phyloP scores from a whole-genome alignment of 1,284 basidiomycete genomes.

The Meira miltonrushii region DNA sequence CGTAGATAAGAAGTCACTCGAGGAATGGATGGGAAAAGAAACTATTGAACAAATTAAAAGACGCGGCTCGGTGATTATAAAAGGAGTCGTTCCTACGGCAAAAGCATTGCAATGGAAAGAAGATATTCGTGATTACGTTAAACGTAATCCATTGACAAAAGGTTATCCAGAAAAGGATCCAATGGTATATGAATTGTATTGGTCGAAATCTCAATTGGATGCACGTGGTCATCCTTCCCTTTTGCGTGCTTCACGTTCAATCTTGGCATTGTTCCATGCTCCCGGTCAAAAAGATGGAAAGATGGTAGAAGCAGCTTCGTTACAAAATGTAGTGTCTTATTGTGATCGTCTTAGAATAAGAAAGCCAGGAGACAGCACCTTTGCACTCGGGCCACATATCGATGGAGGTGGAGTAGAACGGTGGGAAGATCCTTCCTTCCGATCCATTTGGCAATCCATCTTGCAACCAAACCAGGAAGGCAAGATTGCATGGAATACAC shows the following conservation, averaged over 20 bases:
- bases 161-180: conserved; percentile 37
- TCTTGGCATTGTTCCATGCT: conserved; percentile 33
- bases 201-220: conserved; percentile 26
- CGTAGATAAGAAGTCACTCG: conserved; percentile 3
- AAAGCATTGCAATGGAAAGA: conserved; percentile 29
- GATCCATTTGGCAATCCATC: conserved; percentile 61
- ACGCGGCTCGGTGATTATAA: conserved; percentile 29
- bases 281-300: conserved; percentile 12
- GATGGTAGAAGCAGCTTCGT: conserved; percentile 56
- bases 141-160: conserved; percentile 24
- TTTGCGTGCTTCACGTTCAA: conserved; percentile 19
- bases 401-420: conserved; percentile 71
- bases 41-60: conserved; percentile 25
- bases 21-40: conserved; percentile 21
- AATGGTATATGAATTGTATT: conserved; percentile 42
- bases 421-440: conserved; percentile 68
- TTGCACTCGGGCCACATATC: conserved; percentile 69
- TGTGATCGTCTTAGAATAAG: conserved; percentile 71
- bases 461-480: conserved; percentile 46
- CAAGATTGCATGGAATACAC: conserved; percentile 60
- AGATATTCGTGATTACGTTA: conserved; percentile 26
- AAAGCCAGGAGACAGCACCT: conserved; percentile 65
- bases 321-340: conserved; percentile 65
- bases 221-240: conserved; percentile 30
- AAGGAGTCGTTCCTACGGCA: conserved; percentile 22